Percentiles rank a stretch among this genome's conserved stretches.
These are phyloP conservation scores for Fagopyrum tataricum DNA, from an alignment of 148 eudicot genomes.

Conservation along the genomic window DNA sequence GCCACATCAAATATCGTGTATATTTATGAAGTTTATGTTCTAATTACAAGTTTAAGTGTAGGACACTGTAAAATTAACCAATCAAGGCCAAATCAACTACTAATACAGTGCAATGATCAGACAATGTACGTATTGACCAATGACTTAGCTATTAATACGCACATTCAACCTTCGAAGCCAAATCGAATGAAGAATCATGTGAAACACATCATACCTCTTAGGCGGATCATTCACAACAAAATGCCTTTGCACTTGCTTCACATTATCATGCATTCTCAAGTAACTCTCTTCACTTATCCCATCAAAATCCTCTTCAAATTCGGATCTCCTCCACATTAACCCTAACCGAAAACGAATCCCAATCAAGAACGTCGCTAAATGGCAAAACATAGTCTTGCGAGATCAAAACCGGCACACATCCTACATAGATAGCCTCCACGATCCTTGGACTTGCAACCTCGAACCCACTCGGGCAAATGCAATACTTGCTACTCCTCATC, in stretches of 20 bases:
- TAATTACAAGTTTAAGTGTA: no score
- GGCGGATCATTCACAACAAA: conserved; percentile 69
- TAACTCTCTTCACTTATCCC: conserved; percentile 47
- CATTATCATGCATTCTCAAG: conserved; percentile 32
- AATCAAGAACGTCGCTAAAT: conserved; percentile 76
- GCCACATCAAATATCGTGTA: no score
- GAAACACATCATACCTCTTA: conserved; percentile 70
- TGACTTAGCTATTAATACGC: not conserved
- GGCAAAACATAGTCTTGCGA: conserved; percentile 61
- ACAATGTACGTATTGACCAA: not conserved
- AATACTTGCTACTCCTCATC: conserved; percentile 63
- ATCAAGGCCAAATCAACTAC: no score
- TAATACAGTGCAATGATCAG: not conserved
- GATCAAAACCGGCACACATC: conserved; percentile 73
- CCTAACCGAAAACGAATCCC: conserved; percentile 54
- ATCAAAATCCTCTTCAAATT: conserved; percentile 51
- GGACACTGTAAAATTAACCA: no score
- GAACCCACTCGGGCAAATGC: conserved; percentile 80
- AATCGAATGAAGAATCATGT: conserved; percentile 78
- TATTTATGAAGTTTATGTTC: no score
- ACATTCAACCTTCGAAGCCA: conserved; percentile 85
- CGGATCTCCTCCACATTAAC: conserved; percentile 48
- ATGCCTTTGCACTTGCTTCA: conserved; percentile 61
- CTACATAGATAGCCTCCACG: conserved; percentile 75
- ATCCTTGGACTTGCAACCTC: conserved; percentile 91